phyloP scores from a whole-genome alignment of 805 yeast genomes.

The Candida jianshihensis region DNA sequence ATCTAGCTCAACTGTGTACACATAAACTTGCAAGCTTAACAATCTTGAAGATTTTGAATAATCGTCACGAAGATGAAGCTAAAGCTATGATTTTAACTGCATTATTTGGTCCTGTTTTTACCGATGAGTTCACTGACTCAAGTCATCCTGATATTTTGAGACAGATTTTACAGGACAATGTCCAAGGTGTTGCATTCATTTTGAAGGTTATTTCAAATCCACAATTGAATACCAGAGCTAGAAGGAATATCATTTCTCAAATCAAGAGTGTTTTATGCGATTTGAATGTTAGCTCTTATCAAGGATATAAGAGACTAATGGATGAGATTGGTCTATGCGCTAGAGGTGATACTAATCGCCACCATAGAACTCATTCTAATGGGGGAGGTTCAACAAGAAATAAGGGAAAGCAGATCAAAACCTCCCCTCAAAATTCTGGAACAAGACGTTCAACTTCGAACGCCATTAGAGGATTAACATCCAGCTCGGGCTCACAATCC shows the following conservation, averaged over 20 bases:
- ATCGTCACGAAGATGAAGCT: slow-evolving; percentile 56
- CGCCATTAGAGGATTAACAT: background rate
- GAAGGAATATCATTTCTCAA: slow-evolving; percentile 51
- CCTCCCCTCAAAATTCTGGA: slow-evolving; percentile 11
- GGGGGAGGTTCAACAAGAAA: slow-evolving; percentile 10
- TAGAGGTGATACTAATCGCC: slow-evolving; percentile 14
- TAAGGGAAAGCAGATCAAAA: slow-evolving; percentile 13
- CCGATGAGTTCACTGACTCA: slow-evolving; percentile 16
- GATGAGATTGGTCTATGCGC: slow-evolving; percentile 77
- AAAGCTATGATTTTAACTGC: slow-evolving; percentile 55
- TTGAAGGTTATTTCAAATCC: slow-evolving; percentile 77
- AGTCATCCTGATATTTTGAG: slow-evolving; percentile 44
- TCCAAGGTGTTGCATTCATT: slow-evolving; percentile 70
- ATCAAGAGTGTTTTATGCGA: slow-evolving; percentile 59
- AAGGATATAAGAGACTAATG: slow-evolving; percentile 77
- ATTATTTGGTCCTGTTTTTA: slow-evolving; percentile 48
- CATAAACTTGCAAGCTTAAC: slow-evolving; percentile 85
- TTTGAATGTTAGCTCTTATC: slow-evolving; percentile 46
- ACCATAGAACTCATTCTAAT: slow-evolving; percentile 19
- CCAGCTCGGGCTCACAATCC: background rate
- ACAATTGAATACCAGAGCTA: slow-evolving; percentile 47
- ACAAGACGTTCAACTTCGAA: slow-evolving; percentile 9
- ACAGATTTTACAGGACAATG: slow-evolving; percentile 55
- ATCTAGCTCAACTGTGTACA: slow-evolving; percentile 57
- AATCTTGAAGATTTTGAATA: slow-evolving; percentile 67